A percentile compares a stretch with the other conserved stretches of the same genome.
Conservation (phyloP, 1,284 basidiomycete genomes). For the Ganoderma resinaceum region DNA sequence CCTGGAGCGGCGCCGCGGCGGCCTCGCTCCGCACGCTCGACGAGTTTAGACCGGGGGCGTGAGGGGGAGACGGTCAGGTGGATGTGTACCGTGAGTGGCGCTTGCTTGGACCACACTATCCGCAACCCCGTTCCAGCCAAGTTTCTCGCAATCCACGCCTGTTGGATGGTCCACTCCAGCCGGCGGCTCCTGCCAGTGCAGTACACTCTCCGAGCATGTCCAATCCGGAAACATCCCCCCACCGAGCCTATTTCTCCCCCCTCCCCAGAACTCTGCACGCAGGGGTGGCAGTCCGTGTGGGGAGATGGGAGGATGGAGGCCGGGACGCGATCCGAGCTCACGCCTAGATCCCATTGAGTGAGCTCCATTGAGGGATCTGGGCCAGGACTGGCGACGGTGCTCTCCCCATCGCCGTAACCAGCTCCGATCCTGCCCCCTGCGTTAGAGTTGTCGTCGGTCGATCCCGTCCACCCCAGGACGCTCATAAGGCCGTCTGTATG, state of each 20-base stretch:
- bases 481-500: not conserved
- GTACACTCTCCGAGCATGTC: not conserved
- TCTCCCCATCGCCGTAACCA: not conserved
- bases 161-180: not conserved
- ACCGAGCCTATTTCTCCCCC: not conserved
- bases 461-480: not conserved
- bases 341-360: not conserved
- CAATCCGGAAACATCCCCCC: not conserved
- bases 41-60: not conserved
- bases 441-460: conserved; percentile 4
- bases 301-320: not conserved
- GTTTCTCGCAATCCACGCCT: not conserved
- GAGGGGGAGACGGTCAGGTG: not conserved
- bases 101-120: not conserved
- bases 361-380: not conserved
- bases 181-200: not conserved
- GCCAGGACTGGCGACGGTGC: not conserved
- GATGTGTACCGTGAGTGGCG: conserved; percentile 4
- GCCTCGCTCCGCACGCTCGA: not conserved
- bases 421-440: not conserved
- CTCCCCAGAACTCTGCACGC: not conserved
- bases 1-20: conserved; percentile 1
- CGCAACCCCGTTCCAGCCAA: not conserved
- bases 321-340: conserved; percentile 5
- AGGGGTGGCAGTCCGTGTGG: conserved; percentile 1